A percentile compares a stretch with the other conserved stretches of the same genome.
Evolutionary conservation across 2,329 filamentous ascomycete genomes (phyloP).

Genomic region (Fusarium agapanthi): DNA sequence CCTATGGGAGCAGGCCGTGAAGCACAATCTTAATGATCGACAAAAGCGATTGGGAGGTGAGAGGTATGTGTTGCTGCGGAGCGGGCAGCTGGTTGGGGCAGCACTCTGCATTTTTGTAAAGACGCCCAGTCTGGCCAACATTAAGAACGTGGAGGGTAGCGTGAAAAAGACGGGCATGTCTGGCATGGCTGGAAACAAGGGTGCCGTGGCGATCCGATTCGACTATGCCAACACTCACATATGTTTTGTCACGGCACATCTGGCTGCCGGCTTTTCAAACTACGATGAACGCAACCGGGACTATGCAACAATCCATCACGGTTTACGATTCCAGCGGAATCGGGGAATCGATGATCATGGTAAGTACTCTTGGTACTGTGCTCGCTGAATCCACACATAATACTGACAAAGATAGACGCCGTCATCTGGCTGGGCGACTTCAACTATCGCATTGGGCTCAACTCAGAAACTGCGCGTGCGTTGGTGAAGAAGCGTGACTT

Average conservation of each 20-base stretch:
- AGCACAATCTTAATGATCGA: constrained; percentile 76
- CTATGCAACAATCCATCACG: constrained; percentile 87
- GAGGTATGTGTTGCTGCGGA: constrained; percentile 88
- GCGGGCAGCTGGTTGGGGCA: constrained; percentile 93
- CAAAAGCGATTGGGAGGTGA: constrained; percentile 72
- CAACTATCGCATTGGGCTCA: constrained; percentile 94
- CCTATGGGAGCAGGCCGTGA: constrained; percentile 86
- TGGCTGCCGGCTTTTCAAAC: constrained; percentile 95
- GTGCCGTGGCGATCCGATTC: constrained; percentile 93
- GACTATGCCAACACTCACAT: constrained; percentile 93
- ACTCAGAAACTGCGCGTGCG: constrained; percentile 78
- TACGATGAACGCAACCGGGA: constrained; percentile 96
- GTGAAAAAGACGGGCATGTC: constrained; percentile 96
- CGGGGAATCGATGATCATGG: constrained; percentile 91
- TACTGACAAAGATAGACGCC: constrained; percentile 57
- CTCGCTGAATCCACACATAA: constrained; percentile 26
- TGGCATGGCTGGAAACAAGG: constrained; percentile 97
- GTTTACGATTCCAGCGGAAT: constrained; percentile 90
- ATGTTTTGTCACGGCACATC: constrained; percentile 95
- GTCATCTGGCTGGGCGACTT: constrained; percentile 98
- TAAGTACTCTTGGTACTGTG: constrained; percentile 42
- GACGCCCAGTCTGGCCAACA: constrained; percentile 76
- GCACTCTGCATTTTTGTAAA: constrained; percentile 93
- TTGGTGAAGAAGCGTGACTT: constrained; percentile 78
- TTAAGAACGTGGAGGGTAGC: constrained; percentile 96